A percentile compares a stretch with the other conserved stretches of the same genome.
phyloP scores from a whole-genome alignment of 768 basidiomycete genomes.

The Sarcodon aspratus region DNA sequence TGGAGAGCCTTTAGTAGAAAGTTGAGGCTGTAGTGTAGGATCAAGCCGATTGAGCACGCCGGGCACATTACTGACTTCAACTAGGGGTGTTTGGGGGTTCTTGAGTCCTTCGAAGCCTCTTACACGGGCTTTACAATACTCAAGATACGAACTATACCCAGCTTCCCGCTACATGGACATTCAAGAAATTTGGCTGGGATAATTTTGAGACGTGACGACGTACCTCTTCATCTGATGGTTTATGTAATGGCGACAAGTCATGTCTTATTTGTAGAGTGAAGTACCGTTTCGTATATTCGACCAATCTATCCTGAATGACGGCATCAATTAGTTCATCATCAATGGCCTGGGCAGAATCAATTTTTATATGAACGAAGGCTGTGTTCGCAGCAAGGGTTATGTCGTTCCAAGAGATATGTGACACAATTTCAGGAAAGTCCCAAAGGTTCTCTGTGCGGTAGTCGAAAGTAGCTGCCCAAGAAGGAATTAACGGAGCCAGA shows the following conservation, averaged over 20 bases:
- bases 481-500: constrained; percentile 43
- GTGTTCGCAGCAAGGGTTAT: constrained; percentile 39
- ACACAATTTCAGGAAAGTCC: constrained; percentile 25
- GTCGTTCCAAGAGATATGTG: constrained; percentile 52
- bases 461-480: constrained; percentile 20
- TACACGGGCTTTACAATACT: constrained; percentile 51
- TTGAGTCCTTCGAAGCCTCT: constrained; percentile 53
- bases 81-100: constrained; percentile 56
- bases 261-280: constrained; percentile 39
- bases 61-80: constrained; percentile 52
- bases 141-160: constrained; percentile 47
- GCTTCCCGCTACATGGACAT: constrained; percentile 40
- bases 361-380: constrained; percentile 28
- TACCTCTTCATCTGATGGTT: constrained; percentile 54
- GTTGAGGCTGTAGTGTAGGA: constrained; percentile 32
- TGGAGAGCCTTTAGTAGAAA: constrained; percentile 27
- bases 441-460: constrained; percentile 9
- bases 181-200: constrained; percentile 4
- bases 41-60: constrained; percentile 45
- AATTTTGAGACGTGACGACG: constrained; percentile 15
- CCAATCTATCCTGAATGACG: constrained; percentile 64
- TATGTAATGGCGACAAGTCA: constrained; percentile 67
- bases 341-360: constrained; percentile 22
- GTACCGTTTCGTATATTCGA: constrained; percentile 70
- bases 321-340: constrained; percentile 44